Conservation (phyloP, 352 stramenopile genomes). For the Globisporangium acanthophoron region DNA sequence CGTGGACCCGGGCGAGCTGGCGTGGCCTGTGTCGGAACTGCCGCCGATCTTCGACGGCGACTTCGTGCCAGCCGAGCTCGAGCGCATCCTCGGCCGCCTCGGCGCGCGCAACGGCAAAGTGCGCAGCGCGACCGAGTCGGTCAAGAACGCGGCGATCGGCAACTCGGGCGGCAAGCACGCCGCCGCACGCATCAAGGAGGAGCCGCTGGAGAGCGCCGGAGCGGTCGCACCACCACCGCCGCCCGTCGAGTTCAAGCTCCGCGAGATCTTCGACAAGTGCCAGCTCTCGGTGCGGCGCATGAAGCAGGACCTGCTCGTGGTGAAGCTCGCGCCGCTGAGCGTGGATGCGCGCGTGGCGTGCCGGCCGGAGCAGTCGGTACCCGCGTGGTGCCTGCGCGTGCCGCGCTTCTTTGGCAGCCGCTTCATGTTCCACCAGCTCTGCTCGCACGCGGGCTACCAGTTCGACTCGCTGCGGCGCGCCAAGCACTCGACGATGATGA, state of each 20-base stretch:
- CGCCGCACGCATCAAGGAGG: constrained; percentile 44
- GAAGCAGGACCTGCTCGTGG: constrained; percentile 77
- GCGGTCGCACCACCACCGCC: not conserved
- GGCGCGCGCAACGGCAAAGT: constrained; percentile 57
- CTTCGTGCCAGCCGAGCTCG: constrained; percentile 69
- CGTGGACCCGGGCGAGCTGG: constrained; percentile 89
- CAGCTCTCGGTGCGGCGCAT: constrained; percentile 58
- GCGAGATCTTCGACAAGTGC: constrained; percentile 62
- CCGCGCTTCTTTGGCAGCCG: constrained; percentile 78
- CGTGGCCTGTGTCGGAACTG: constrained; percentile 52
- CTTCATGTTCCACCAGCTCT: constrained; percentile 88
- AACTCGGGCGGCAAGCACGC: constrained; percentile 38
- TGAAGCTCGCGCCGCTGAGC: constrained; percentile 39
- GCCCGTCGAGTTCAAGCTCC: constrained; percentile 56
- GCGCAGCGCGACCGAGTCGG: constrained; percentile 29
- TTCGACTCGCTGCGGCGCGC: constrained; percentile 85
- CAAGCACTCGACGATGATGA: constrained; percentile 90
- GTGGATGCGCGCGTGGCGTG: constrained; percentile 12
- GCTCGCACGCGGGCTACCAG: constrained; percentile 69
- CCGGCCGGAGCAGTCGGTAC: constrained; percentile 32
- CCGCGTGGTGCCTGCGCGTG: constrained; percentile 48
- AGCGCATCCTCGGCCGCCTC: constrained; percentile 68
- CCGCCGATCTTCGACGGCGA: constrained; percentile 82
- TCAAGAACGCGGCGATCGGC: constrained; percentile 37
- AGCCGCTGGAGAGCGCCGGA: constrained; percentile 11